Percentiles rank a stretch among this genome's conserved stretches.
Conservation (phyloP, 768 basidiomycete genomes). For the Tulasnella sp. region DNA sequence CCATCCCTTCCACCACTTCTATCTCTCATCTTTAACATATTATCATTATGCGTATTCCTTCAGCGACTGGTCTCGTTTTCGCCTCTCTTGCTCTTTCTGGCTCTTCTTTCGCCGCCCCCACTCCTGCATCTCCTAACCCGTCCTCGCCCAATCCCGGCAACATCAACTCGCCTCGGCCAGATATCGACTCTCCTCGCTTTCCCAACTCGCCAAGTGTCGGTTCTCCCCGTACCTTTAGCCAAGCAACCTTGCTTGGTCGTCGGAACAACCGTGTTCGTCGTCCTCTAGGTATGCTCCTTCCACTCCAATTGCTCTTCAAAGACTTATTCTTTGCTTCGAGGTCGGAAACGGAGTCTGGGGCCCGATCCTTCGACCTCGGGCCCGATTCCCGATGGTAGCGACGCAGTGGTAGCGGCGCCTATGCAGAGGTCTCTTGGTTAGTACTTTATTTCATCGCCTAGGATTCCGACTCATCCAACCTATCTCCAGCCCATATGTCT, state of each 20-base stretch:
- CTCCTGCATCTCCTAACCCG: constrained; percentile 14
- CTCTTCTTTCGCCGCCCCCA: constrained; percentile 8
- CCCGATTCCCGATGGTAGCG: neutral
- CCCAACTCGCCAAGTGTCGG: neutral
- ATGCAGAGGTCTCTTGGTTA: neutral
- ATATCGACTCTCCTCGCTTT: neutral
- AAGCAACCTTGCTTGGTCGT: neutral
- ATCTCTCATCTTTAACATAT: neutral
- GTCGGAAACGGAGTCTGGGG: neutral
- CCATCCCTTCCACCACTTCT: neutral
- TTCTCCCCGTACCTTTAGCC: neutral
- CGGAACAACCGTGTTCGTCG: neutral
- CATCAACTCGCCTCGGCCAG: constrained; percentile 8
- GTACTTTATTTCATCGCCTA: neutral
- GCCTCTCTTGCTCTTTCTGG: constrained; percentile 13
- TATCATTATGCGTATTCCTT: constrained; percentile 9
- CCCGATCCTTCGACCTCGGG: neutral
- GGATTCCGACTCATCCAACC: neutral
- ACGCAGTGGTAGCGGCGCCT: neutral
- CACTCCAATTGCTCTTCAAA: neutral
- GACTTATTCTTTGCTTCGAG: neutral
- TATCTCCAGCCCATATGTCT: neutral
- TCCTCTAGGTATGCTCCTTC: neutral
- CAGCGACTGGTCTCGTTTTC: constrained; percentile 17
- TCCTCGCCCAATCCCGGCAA: constrained; percentile 5